Evolutionary conservation across 2,329 filamentous ascomycete species (phyloP), one percentile per base, ranked within the genome.

Genomic region (Scytalidium sp.): DNA sequence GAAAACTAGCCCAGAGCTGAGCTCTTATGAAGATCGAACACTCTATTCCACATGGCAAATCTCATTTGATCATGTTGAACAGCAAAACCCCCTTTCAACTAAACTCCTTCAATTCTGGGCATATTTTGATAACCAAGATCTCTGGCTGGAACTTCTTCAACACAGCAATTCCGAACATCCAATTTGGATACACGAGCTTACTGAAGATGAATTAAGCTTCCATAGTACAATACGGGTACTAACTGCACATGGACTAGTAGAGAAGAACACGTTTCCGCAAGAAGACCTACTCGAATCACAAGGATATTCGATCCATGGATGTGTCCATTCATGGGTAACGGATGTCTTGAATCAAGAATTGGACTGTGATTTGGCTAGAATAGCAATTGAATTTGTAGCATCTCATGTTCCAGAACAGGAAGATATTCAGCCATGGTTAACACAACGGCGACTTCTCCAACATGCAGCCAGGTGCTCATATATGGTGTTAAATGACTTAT

Each of bases 91-190:
- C 19, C 48, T 47, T 5, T 60, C 60, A 40, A 68, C 68, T 21
- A 55, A 61, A 22, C 60, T 75, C 1, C 64, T 76, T n/a, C 49
- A 62, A 15, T 57, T 73, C 10, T 70, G 69, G 64, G 70, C 69
- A n/a, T 70, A 64, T 50, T 71, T 77, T 48, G 65, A 69, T 52
- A 70, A 71, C 53, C 60, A 68, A 10, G 70, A 74, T 50, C 53
- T 78, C 3, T 77, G 69, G 73, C 73, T 65, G 54, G 65, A 74
- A 47, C 62, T 76, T 17, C 52, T 76, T 62, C 52, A 2, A 65
- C 64, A 55, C 39, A 46, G 48, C 42, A 21, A 41, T 21, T 48
- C 43, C 10, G 23, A 39, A 11, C 44, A 45, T 3, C 63, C 60
- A 3, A 13, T 21, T 2, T 64, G 60, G 62, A 46, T 63, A 21